Conservation (phyloP, 805 yeast genomes). For the Grigorovia yakushimaensis region DNA sequence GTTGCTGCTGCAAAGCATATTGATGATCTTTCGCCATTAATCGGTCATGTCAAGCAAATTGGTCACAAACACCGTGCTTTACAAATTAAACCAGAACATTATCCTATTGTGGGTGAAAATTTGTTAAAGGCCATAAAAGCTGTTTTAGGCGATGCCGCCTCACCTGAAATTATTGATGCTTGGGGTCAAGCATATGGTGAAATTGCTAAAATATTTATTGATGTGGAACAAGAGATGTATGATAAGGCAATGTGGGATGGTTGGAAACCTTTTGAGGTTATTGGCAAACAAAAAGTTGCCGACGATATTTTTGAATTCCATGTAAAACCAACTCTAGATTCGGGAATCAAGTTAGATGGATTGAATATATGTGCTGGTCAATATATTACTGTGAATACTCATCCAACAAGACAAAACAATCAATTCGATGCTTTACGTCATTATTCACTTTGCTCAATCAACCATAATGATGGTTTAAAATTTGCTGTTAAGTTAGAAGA, state of each 20-base stretch:
- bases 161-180: conserved; percentile 46
- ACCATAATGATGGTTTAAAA: conserved; percentile 35
- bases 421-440: conserved; percentile 42
- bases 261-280: conserved; percentile 42
- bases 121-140: conserved; percentile 45
- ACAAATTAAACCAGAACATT: conserved; percentile 53
- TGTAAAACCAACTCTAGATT: conserved; percentile 37
- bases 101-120: conserved; percentile 52
- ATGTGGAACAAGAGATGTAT: conserved; percentile 43
- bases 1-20: conserved; percentile 54
- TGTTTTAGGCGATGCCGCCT: conserved; percentile 53
- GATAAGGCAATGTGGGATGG: conserved; percentile 47
- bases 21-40: conserved; percentile 45
- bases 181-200: conserved; percentile 59
- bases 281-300: conserved; percentile 35
- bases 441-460: conserved; percentile 43
- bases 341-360: conserved; percentile 14
- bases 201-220: conserved; percentile 51
- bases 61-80: conserved; percentile 59
- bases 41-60: conserved; percentile 47
- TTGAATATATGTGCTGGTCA: conserved; percentile 31
- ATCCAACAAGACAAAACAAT: conserved; percentile 29
- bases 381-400: conserved; percentile 31
- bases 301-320: conserved; percentile 41
- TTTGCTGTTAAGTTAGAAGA: conserved; percentile 45